Base-by-base conservation (phyloP, 768 basidiomycete genomes). In the Trametopsis cervina region DNA sequence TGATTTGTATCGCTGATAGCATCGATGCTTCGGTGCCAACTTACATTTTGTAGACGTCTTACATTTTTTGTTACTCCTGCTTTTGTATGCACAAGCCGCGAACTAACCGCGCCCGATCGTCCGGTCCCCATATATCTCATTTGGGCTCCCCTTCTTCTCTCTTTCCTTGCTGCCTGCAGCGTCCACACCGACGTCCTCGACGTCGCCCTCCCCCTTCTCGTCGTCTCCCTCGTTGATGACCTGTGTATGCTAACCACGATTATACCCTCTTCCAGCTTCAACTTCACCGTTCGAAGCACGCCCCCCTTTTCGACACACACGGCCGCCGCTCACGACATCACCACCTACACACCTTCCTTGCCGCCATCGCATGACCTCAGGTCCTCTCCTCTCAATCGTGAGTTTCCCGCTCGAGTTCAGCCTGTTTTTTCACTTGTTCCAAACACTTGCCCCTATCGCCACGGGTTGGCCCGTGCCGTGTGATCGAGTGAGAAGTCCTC, bases 91-190 rank as follows among this genome's bases (percentile, higher is more conserved):
- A 49, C 54, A 37, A 41, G 29, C 45, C 50, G 44, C 47, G 23
- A 33, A 41, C 47, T 38, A 18, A 21, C 51, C 51, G 46, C 46
- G n/a, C 35, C 61, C 61, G 59, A 52, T 29, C 23, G 36, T 46
- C 55, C 56, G 57, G 57, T 59, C 40, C 54, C 44, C 60, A 60
- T 56, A 56, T 62, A 55, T 52, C 54, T 55, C 56, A 47, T 55
- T 57, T 58, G 46, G 46, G 52, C 33, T 48, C 40, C 46, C 40
- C 41, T 40, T 53, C 50, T 54, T 45, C 52, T 49, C 48, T 44
- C 44, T 47, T n/a, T 51, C 53, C 54, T 52, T 41, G 58, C 54
- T 49, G 47, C 51, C 55, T 52, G 40, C 56, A 48, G 57, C 51
- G 53, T 54, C 43, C 54, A 56, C 52, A 50, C 50, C 57, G 57